These are phyloP conservation scores for Botryotinia narcissicola DNA, from an alignment of 2,329 filamentous ascomycete species.

Conservation along the genomic window DNA sequence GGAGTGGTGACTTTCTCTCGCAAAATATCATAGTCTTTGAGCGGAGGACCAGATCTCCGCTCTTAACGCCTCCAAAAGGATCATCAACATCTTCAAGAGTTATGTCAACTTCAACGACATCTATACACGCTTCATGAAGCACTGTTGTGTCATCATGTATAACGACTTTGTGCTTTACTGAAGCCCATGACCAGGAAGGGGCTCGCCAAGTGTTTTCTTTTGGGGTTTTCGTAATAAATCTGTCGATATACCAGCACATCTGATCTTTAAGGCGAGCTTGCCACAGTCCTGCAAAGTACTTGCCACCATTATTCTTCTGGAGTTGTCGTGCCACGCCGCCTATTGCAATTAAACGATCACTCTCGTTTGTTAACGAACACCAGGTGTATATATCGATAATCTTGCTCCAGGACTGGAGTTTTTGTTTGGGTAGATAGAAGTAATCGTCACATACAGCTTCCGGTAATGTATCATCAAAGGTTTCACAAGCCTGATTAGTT, in stretches of 20 bases:
- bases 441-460: fast-evolving
- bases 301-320: not conserved
- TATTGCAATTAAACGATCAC: no score
- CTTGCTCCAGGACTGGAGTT: no score
- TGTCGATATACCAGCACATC: not conserved
- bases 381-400: fast-evolving
- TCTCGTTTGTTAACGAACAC: no score
- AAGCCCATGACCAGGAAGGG: not conserved
- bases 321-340: no score
- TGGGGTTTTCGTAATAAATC: no score
- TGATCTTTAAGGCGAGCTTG: not conserved
- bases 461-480: not conserved
- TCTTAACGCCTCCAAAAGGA: not conserved
- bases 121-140: fast-evolving
- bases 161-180: fast-evolving
- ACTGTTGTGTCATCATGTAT: fast-evolving
- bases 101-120: fast-evolving
- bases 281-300: not conserved
- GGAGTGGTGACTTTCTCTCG: no score
- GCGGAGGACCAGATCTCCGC: not conserved
- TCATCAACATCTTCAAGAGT: not conserved
- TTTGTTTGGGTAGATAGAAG: not conserved
- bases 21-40: fast-evolving
- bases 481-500: not conserved
- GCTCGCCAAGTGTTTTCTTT: not conserved